These are phyloP conservation scores for Aspergillus fructus DNA, from an alignment of 2,329 filamentous ascomycete genomes.

Conservation along the genomic window DNA sequence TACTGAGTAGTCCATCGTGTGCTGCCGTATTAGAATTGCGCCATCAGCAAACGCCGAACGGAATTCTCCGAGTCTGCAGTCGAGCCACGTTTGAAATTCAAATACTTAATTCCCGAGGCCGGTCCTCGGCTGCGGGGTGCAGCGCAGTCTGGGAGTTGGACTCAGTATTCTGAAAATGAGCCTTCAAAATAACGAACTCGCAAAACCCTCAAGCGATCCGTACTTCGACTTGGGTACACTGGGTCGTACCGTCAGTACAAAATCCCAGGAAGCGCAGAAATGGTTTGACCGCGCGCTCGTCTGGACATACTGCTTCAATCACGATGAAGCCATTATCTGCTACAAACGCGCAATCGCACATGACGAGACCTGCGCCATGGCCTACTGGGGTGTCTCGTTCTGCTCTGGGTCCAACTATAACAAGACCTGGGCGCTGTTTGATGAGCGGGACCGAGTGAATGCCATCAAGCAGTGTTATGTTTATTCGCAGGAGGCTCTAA, in stretches of 20 bases:
- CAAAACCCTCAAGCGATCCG: background rate
- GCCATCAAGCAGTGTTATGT: conserved; percentile 43
- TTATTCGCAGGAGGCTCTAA: conserved; percentile 47
- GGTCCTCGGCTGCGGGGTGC: too few species aligned
- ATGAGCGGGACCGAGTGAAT: conserved; percentile 40
- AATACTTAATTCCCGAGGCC: background rate
- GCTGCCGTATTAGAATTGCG: background rate
- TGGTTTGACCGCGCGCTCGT: conserved; percentile 74
- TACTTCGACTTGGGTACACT: background rate
- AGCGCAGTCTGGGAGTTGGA: too few species aligned
- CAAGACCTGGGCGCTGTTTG: conserved; percentile 52
- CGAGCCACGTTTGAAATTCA: background rate
- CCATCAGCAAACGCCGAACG: background rate
- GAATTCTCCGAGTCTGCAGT: background rate
- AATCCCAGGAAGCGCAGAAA: conserved; percentile 51
- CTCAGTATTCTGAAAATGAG: too few species aligned
- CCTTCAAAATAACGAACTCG: too few species aligned
- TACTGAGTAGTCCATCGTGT: too few species aligned
- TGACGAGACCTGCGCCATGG: conserved; percentile 47
- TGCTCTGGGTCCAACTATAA: conserved; percentile 54
- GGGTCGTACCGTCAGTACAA: conserved; percentile 48
- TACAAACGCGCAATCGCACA: conserved; percentile 45
- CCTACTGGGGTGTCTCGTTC: conserved; percentile 52
- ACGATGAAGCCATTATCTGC: conserved; percentile 63
- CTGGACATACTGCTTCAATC: conserved; percentile 76